phyloP scores from a whole-genome alignment of 306 rosid species.

The Citrullus colocynthis region DNA sequence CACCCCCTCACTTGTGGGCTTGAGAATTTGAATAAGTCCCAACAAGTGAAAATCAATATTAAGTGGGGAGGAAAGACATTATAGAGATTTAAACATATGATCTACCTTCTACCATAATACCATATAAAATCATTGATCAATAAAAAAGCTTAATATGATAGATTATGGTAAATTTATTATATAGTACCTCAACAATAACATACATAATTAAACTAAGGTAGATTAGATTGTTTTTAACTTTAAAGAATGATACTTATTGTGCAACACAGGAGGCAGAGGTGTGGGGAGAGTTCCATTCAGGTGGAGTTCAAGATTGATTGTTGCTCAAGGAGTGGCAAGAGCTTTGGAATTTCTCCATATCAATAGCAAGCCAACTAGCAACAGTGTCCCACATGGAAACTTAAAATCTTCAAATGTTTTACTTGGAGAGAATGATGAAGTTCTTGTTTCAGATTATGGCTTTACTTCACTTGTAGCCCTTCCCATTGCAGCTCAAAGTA shows the following conservation, averaged over 20 bases:
- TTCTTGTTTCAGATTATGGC: conserved; percentile 53
- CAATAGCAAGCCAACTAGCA: conserved; percentile 16
- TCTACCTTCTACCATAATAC: no score
- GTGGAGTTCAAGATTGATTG: conserved; percentile 49
- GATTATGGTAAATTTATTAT: no score
- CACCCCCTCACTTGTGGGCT: no score
- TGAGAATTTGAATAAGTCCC: no score
- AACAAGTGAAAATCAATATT: no score
- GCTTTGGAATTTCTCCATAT: conserved; percentile 66
- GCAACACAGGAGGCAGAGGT: conserved; percentile 28
- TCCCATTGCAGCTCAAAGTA: conserved; percentile 52
- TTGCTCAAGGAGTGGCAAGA: conserved; percentile 52
- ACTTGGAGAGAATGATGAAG: conserved; percentile 33
- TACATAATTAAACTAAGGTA: not conserved
- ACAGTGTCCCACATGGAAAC: conserved; percentile 60
- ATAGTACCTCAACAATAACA: not conserved
- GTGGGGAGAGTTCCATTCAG: conserved; percentile 35
- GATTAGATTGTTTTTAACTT: not conserved
- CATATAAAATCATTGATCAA: no score
- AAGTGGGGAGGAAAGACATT: no score
- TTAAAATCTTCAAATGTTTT: conserved; percentile 56
- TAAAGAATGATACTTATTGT: not conserved
- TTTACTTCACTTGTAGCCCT: conserved; percentile 49
- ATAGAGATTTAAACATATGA: no score
- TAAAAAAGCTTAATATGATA: no score